Evolutionary conservation across 192 early-diverging fungal genomes (phyloP).

Genomic region (Entomortierella beljakovae): DNA sequence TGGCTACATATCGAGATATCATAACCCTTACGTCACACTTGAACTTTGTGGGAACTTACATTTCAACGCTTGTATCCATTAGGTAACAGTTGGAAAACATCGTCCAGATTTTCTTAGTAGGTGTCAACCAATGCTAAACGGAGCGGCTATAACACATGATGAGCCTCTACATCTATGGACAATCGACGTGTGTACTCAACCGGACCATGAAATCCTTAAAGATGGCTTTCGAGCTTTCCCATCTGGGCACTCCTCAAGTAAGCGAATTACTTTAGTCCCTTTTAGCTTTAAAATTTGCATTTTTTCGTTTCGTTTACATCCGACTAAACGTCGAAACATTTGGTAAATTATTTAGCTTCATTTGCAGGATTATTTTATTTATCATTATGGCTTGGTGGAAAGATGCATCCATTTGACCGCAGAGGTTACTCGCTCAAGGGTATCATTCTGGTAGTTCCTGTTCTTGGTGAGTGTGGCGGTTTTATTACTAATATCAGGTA

Average conservation of each 20-base stretch:
- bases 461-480: constrained; percentile 42
- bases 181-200: constrained; percentile 66
- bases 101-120: constrained; percentile 58
- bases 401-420: constrained; percentile 76
- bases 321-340: neutral
- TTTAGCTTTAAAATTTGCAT: too few species aligned
- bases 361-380: constrained; percentile 79
- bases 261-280: constrained; percentile 20
- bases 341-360: constrained; percentile 47
- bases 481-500: too few species aligned
- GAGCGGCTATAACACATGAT: constrained; percentile 18
- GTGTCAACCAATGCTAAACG: constrained; percentile 56
- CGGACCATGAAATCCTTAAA: constrained; percentile 60
- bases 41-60: neutral
- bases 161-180: constrained; percentile 65
- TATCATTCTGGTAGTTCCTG: constrained; percentile 69
- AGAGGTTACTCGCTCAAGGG: constrained; percentile 74
- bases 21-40: too few species aligned
- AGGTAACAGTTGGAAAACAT: constrained; percentile 60
- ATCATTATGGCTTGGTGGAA: constrained; percentile 76
- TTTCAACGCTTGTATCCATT: neutral
- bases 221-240: constrained; percentile 90
- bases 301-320: neutral
- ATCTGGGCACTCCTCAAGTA: constrained; percentile 86
- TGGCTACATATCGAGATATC: too few species aligned